A percentile compares a stretch with the other conserved stretches of the same genome.
These are phyloP conservation scores for Geranium brycei DNA, from an alignment of 345 rosid genomes.

Conservation along the genomic window DNA sequence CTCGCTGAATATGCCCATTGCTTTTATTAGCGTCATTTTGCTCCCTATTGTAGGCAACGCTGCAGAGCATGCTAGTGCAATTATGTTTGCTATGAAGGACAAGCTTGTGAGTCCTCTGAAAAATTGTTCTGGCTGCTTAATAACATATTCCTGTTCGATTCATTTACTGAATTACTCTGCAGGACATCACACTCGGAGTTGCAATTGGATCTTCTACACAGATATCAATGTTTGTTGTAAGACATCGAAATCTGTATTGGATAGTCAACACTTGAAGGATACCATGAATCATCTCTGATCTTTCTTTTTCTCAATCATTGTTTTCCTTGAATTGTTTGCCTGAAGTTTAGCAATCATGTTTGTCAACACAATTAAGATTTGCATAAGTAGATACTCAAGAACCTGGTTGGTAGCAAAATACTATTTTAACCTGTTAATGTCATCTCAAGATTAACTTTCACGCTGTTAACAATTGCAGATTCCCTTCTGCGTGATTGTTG, in stretches of 20 bases:
- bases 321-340: background rate
- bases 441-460: background rate
- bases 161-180: background rate
- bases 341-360: background rate
- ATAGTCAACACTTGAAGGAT: background rate
- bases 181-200: constrained; percentile 40
- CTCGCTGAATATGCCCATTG: constrained; percentile 27
- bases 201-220: constrained; percentile 51
- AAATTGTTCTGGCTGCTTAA: background rate
- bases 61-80: constrained; percentile 44
- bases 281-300: background rate
- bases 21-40: constrained; percentile 40
- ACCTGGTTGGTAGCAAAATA: no score
- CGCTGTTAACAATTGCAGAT: constrained; percentile 18
- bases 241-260: background rate
- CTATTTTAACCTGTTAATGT: no score
- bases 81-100: constrained; percentile 44
- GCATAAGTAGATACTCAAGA: no score
- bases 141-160: background rate
- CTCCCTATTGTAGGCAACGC: constrained; percentile 49
- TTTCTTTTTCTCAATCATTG: no score
- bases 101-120: constrained; percentile 33
- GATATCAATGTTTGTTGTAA: constrained; percentile 41
- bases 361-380: no score
- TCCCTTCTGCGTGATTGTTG: constrained; percentile 33